Base-by-base conservation (phyloP, 495 filamentous ascomycete genomes). In the Chaetomidium leptoderma region DNA sequence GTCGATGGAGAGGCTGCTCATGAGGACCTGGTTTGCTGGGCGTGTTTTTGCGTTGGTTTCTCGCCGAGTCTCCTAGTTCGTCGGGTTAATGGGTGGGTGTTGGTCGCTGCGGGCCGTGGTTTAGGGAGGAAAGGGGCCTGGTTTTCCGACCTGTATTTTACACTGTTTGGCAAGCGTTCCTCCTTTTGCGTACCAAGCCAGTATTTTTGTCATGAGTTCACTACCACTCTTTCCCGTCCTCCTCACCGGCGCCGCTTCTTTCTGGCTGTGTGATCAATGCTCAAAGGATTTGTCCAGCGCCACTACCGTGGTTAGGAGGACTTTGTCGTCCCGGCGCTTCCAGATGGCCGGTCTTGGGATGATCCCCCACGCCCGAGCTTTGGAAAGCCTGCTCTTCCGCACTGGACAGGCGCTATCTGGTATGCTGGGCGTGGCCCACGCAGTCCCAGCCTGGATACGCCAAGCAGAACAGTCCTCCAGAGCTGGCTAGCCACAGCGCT, bases 111-210 rank as follows among this genome's bases (percentile, higher is more conserved):
- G 9, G 2, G 3, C 13, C 8, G 10, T 13, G 46, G 29, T 43
- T 19, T 6, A 42, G 52, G 23, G 19, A 26, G 2, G 32, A 52
- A 6, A 9, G 45, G 48, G 21, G 10, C 16, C 30, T 40, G 13
- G 35, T 53, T 39, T 42, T 51, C 23, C 32, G 39, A 32, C 11
- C n/a, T 30, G 14, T 42, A 13, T n/a, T 42, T 42, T 53, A 29
- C 36, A 53, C 37, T 43, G 36, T 53, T 33, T 16, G 16, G 51
- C 51, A 43, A 43, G 35, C 21, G n/a, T 13, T 27, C 29, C 16
- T 29, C 11, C 1, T 37, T 11, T 17, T 11, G 17, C 3, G 24
- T n/a, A 16, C 44, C 19, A 14, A 26, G 1, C 10, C n/a, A n/a
- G n/a, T n/a, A n/a, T n/a, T 3, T 26, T 27, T 26, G 1, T 45